These are phyloP conservation scores for Millerozyma acaciae DNA, from an alignment of 805 yeast species.

Conservation along the genomic window DNA sequence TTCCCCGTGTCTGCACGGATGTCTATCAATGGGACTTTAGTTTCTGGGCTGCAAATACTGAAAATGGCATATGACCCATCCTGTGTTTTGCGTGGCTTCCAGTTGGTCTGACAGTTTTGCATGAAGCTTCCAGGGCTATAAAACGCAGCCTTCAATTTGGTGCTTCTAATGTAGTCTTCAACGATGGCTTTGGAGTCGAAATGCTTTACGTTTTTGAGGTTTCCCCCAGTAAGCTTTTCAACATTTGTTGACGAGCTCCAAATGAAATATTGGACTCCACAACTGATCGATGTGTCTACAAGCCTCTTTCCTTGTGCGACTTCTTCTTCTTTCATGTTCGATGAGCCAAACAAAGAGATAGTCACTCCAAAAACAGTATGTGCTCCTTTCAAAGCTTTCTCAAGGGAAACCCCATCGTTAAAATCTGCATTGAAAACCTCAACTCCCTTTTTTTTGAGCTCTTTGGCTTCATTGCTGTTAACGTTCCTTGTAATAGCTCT, in stretches of 20 bases:
- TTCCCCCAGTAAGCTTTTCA: conserved; percentile 2
- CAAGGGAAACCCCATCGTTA: conserved; percentile 1
- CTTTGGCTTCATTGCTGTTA: conserved; percentile 3
- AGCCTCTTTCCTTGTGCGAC: conserved; percentile 6
- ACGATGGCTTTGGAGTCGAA: conserved; percentile 5
- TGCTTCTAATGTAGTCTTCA: conserved; percentile 5
- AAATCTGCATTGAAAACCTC: conserved; percentile 12
- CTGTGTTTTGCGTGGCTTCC: background rate
- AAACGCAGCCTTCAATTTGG: conserved; percentile 5
- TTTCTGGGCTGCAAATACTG: conserved; percentile 1
- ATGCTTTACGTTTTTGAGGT: background rate
- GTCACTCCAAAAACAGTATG: conserved; percentile 7
- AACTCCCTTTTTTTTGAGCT: conserved; percentile 8
- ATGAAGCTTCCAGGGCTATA: conserved; percentile 6
- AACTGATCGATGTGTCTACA: conserved; percentile 5
- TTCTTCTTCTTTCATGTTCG: conserved; percentile 10
- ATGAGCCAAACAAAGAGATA: background rate
- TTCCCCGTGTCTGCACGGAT: conserved; percentile 5
- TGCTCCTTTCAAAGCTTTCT: conserved; percentile 5
- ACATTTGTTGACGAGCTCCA: conserved; percentile 5
- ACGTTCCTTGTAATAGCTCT: conserved; percentile 13
- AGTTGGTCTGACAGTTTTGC: conserved; percentile 3
- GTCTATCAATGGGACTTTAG: conserved; percentile 5
- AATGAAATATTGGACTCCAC: conserved; percentile 4
- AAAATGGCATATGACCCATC: conserved; percentile 2